phyloP scores from a whole-genome alignment of 805 yeast species.

The Wickerhamomyces ciferrii region DNA sequence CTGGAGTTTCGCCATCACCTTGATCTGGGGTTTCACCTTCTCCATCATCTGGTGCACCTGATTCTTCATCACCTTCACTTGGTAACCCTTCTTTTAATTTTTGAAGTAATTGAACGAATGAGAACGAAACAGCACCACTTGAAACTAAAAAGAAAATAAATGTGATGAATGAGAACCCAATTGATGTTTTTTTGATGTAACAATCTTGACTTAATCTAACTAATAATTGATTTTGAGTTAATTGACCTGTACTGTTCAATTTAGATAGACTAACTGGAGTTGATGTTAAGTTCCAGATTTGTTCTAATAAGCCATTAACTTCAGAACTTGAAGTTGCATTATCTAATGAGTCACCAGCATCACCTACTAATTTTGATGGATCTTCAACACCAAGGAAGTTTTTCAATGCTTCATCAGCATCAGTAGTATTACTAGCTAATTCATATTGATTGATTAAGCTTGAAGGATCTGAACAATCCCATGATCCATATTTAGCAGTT shows the following conservation, averaged over 20 bases:
- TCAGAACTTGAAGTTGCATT: background rate
- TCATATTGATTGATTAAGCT: slow-evolving; percentile 21
- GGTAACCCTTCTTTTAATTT: background rate
- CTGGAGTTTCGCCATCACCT: background rate
- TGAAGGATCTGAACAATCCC: slow-evolving; percentile 21
- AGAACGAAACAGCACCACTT: slow-evolving; percentile 4
- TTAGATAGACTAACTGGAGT: background rate
- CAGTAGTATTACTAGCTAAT: slow-evolving; percentile 12
- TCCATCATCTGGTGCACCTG: background rate
- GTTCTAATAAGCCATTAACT: background rate
- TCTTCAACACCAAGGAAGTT: background rate
- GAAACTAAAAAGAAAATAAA: slow-evolving; percentile 8
- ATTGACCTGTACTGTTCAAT: background rate
- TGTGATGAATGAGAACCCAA: slow-evolving; percentile 9
- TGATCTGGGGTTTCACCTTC: background rate
- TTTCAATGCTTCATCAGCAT: slow-evolving; percentile 1
- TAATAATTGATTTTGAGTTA: slow-evolving; percentile 6
- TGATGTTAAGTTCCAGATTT: background rate
- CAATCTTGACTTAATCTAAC: slow-evolving; percentile 13
- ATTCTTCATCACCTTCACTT: background rate
- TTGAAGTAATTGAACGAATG: background rate
- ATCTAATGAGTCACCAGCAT: slow-evolving; percentile 1
- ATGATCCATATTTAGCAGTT: slow-evolving; percentile 20
- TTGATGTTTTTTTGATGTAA: slow-evolving; percentile 10
- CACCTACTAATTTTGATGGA: background rate